Conservation (phyloP, 352 stramenopile genomes). For the Pythium aristosporum region DNA sequence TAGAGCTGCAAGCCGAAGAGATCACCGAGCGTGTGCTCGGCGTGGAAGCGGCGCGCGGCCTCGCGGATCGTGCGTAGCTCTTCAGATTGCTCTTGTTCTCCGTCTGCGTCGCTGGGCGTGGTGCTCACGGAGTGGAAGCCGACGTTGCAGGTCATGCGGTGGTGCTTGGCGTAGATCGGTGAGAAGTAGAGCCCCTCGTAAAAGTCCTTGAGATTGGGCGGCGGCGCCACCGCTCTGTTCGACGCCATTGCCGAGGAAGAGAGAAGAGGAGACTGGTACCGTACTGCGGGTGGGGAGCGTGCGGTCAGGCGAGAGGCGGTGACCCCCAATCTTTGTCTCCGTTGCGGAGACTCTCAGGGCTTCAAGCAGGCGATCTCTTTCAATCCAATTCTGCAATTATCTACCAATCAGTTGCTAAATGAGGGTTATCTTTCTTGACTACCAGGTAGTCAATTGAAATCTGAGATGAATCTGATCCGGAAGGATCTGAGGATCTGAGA, state of each 20-base stretch:
- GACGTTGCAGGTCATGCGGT: conserved; percentile 72
- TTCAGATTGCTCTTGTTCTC: conserved; percentile 1
- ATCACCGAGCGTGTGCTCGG: conserved; percentile 34
- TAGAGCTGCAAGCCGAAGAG: conserved; percentile 61
- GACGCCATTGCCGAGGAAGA: not conserved
- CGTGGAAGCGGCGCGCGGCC: conserved; percentile 19
- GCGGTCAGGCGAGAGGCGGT: not conserved
- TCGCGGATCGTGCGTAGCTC: conserved; percentile 16
- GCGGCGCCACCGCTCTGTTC: conserved; percentile 3
- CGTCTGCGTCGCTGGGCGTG: conserved; percentile 1
- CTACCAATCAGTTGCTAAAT: conserved; percentile 1
- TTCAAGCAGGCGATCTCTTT: not conserved
- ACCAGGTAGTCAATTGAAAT: conserved; percentile 2
- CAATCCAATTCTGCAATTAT: conserved; percentile 16
- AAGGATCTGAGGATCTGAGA: conserved; percentile 1
- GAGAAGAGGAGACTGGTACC: not conserved
- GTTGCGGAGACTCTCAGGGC: conserved; percentile 10
- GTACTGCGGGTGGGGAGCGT: not conserved
- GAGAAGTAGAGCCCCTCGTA: conserved; percentile 81
- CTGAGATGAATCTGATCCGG: conserved; percentile 7
- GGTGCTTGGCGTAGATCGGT: conserved; percentile 55
- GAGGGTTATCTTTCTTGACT: conserved; percentile 1
- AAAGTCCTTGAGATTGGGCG: conserved; percentile 57
- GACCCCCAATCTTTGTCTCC: conserved; percentile 28
- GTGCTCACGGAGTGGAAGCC: conserved; percentile 41